Base-by-base conservation (phyloP, 805 yeast species). In the Barnettozyma wickerhamii region DNA sequence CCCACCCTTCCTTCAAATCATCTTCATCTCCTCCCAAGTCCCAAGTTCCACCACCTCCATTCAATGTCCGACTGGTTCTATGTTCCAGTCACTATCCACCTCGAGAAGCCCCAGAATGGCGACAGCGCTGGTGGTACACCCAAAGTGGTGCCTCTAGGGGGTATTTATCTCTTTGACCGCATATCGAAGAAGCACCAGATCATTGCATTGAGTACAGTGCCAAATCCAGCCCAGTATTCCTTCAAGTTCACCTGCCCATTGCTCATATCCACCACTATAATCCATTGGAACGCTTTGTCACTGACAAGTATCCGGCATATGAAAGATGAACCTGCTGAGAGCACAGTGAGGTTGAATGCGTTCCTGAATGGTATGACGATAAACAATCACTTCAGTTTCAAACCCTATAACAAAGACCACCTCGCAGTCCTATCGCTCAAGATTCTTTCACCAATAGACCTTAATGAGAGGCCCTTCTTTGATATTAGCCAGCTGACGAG, bases 21-120 rank as follows among this genome's bases (percentile, higher is more conserved):
- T 9, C 26, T 12, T 9, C 12, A 2, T 23, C 26, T 9, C 32
- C 14, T 10, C 21, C 14, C n/a, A n/a, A 29, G 18, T 29, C 18
- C 7, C 17, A 15, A 12, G 7, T 7, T 14, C 32, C 14, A 32
- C 17, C 33, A 32, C 15, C 19, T n/a, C 20, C 33, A 10, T n/a
- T 21, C 12, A 18, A 39, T 40, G 44, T 29, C 51, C 17, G 20
- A n/a, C 14, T 52, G 60, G 60, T 23, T 43, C 24, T 54, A 52
- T 30, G 39, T 52, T 7, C 58, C 59, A 7, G 49, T 55, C 30
- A 49, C 59, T 14, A 50, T 56, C 29, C 61, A 55, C 33, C 41
- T 48, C 17, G 48, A 38, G 10, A 45, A 36, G 7, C 33, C 26
- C 7, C 35, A 30, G 10, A 19, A 15, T 17, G 46, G 32, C 3